Evolutionary conservation across 371 early-diverging fungal species (phyloP).

Genomic region (Apophysomyces variabilis): DNA sequence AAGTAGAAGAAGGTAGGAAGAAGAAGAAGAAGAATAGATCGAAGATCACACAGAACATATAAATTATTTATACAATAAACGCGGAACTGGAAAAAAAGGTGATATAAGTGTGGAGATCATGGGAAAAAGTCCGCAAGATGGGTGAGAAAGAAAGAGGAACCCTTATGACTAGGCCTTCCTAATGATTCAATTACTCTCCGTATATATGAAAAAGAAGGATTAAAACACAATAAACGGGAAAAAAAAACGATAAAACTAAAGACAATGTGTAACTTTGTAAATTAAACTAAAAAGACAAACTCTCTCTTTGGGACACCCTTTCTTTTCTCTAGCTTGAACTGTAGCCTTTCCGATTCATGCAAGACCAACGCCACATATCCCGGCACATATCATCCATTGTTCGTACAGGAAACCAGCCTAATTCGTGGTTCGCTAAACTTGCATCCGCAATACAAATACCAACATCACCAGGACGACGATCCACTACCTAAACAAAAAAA

Average conservation of each 20-base stretch:
- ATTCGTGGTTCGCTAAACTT: conserved; percentile 66
- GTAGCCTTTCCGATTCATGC: conserved; percentile 73
- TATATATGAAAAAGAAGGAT: not conserved
- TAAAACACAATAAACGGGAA: not conserved
- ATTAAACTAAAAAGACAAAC: not conserved
- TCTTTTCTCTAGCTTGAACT: conserved; percentile 10
- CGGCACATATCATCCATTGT: conserved; percentile 84
- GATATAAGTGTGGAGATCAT: no score
- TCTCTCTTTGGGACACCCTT: not conserved
- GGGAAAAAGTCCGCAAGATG: no score
- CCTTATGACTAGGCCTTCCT: not conserved
- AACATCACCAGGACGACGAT: conserved; percentile 84
- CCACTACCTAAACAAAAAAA: conserved; percentile 42
- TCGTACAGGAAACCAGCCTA: conserved; percentile 77
- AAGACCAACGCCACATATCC: conserved; percentile 89
- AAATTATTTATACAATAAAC: no score
- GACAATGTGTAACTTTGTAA: not conserved
- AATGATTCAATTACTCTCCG: not conserved
- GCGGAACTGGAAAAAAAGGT: no score
- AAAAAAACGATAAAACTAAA: not conserved
- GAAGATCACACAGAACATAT: no score
- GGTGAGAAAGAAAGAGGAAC: not conserved
- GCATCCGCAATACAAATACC: conserved; percentile 83
- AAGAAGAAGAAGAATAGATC: not conserved
- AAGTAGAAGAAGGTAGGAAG: not conserved